phyloP scores from a whole-genome alignment of 1,284 basidiomycete species.

The Leccinum pachyderme region DNA sequence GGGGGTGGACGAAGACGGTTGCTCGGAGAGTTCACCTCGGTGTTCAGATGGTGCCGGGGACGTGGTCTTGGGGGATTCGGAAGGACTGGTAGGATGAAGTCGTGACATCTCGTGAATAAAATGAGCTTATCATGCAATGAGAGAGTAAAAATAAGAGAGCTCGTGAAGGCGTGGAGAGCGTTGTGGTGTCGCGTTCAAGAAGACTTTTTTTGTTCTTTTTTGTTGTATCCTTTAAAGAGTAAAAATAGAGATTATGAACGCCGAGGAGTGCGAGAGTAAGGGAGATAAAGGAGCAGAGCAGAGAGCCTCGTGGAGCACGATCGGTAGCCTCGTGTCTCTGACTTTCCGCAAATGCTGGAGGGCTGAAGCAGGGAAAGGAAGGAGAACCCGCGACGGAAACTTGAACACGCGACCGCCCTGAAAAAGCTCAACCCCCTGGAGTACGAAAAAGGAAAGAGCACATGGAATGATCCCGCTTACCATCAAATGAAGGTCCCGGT shows the following conservation, averaged over 20 bases:
- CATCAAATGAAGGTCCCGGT: conserved; percentile 22
- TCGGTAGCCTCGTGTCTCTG: conserved; percentile 44
- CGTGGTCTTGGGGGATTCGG: conserved; percentile 37
- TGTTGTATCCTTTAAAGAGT: conserved; percentile 8
- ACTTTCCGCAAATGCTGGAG: conserved; percentile 37
- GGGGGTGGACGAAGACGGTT: conserved; percentile 37
- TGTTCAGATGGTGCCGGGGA: conserved; percentile 29
- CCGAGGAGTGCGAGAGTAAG: conserved; percentile 8
- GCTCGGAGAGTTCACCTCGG: conserved; percentile 33
- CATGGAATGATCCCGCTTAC: conserved; percentile 27
- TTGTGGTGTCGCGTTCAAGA: conserved; percentile 34
- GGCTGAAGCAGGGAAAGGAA: conserved; percentile 22
- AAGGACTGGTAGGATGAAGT: conserved; percentile 36
- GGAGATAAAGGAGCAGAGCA: conserved; percentile 25
- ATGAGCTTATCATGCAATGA: conserved; percentile 32
- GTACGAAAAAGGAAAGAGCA: conserved; percentile 30
- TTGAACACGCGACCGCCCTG: conserved; percentile 34
- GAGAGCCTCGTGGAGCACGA: conserved; percentile 44
- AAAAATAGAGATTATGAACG: conserved; percentile 15
- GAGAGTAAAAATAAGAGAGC: conserved; percentile 27
- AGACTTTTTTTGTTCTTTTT: conserved; percentile 23
- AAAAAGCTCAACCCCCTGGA: conserved; percentile 35
- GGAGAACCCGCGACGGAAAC: conserved; percentile 13
- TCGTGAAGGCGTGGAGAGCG: conserved; percentile 34
- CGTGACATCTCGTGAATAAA: conserved; percentile 49